Conservation (phyloP, 345 rosid species). For the Boechera retrofracta region DNA sequence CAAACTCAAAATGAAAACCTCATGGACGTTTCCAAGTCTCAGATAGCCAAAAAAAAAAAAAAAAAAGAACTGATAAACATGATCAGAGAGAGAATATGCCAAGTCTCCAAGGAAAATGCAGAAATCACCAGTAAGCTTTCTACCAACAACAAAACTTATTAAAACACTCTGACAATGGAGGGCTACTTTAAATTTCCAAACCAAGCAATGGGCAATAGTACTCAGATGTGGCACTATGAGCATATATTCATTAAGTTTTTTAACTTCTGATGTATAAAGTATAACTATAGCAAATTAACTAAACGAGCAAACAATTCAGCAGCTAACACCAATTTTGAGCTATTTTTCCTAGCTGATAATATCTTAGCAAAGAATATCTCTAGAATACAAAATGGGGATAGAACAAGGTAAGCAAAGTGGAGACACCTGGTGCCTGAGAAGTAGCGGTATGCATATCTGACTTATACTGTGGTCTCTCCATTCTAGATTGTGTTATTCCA, state of each 20-base stretch:
- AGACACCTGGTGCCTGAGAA: slow-evolving; percentile 61
- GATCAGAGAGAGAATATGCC: neutral
- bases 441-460: slow-evolving; percentile 51
- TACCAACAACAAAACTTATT: neutral
- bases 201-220: neutral
- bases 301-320: slow-evolving; percentile 9
- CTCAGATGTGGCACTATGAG: slow-evolving; percentile 10
- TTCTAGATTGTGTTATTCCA: slow-evolving; percentile 51
- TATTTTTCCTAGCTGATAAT: neutral
- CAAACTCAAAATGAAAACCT: slow-evolving; percentile 19
- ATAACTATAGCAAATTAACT: neutral
- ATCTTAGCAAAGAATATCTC: neutral
- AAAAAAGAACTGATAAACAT: neutral
- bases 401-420: neutral
- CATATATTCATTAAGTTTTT: neutral
- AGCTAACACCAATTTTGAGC: neutral
- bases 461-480: slow-evolving; percentile 54
- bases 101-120: neutral
- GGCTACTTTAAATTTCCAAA: neutral
- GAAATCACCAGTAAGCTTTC: neutral
- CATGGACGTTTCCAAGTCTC: slow-evolving; percentile 3
- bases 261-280: neutral
- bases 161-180: neutral
- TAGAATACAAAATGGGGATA: neutral
- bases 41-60: neutral